Evolutionary conservation across 192 early-diverging fungal genomes (phyloP).

Genomic region (Coemansia sp.): DNA sequence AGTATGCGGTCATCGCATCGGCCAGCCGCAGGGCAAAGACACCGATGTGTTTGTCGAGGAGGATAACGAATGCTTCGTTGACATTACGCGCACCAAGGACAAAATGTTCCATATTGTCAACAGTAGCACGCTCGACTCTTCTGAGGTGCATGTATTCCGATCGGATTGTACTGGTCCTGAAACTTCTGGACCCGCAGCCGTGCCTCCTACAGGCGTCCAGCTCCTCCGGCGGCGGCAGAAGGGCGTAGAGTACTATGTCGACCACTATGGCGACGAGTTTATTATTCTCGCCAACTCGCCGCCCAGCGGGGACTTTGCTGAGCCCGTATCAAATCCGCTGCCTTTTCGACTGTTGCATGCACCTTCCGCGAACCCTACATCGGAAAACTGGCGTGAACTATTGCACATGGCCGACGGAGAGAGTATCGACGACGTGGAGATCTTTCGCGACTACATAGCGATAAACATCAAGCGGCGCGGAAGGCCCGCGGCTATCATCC

Average conservation of each 20-base stretch:
- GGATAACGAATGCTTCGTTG: slow-evolving; percentile 64
- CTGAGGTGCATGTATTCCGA: slow-evolving; percentile 57
- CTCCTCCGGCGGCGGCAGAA: slow-evolving; percentile 53
- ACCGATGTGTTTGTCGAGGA: slow-evolving; percentile 56
- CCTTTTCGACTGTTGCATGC: slow-evolving; percentile 62
- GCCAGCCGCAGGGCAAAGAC: slow-evolving; percentile 5
- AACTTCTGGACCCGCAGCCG: neutral
- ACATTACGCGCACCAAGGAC: slow-evolving; percentile 71
- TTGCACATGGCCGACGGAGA: slow-evolving; percentile 54
- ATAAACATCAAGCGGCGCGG: slow-evolving; percentile 36
- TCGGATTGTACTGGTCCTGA: neutral
- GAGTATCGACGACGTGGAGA: slow-evolving; percentile 70
- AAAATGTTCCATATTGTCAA: slow-evolving; percentile 61
- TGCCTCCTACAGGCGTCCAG: slow-evolving; percentile 3
- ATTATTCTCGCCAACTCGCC: slow-evolving; percentile 45
- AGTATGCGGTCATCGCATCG: slow-evolving; percentile 35
- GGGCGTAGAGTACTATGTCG: slow-evolving; percentile 68
- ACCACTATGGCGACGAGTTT: slow-evolving; percentile 58
- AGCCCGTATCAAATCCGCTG: slow-evolving; percentile 20
- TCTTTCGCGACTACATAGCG: slow-evolving; percentile 52
- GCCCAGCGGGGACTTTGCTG: neutral
- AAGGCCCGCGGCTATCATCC: slow-evolving; percentile 28
- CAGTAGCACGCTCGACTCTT: slow-evolving; percentile 65
- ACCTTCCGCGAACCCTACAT: slow-evolving; percentile 24
- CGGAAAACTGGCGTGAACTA: slow-evolving; percentile 55